Evolutionary conservation across 116 monocot genomes (phyloP).

Genomic region (Phalaenopsis hybrid): DNA sequence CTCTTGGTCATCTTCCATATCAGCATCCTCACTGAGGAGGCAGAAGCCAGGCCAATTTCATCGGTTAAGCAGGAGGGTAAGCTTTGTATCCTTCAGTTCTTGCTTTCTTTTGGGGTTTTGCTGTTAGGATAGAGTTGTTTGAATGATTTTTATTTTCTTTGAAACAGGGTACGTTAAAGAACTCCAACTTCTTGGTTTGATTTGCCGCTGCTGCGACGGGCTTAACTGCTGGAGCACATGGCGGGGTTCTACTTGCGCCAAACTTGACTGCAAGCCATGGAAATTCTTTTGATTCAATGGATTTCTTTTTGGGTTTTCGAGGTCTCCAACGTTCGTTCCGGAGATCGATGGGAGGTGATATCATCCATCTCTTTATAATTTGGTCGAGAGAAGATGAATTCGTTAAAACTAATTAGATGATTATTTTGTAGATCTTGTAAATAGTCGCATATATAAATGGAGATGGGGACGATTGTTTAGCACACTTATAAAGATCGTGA

Average conservation of each 20-base stretch:
- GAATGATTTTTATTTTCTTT: neutral
- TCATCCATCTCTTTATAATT: too few relatives aligned
- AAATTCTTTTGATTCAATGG: neutral
- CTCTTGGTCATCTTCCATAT: neutral
- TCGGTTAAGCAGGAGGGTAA: slow-evolving; percentile 5
- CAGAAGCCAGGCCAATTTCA: slow-evolving; percentile 11
- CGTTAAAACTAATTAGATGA: too few relatives aligned
- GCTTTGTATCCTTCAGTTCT: neutral
- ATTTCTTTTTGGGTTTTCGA: neutral
- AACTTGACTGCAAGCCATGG: slow-evolving; percentile 26
- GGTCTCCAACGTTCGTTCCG: neutral
- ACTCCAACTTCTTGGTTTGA: slow-evolving; percentile 6
- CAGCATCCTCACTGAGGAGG: neutral
- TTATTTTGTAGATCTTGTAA: too few relatives aligned
- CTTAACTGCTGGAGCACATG: slow-evolving; percentile 6
- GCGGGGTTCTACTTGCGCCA: slow-evolving; percentile 16
- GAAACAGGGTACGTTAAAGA: slow-evolving; percentile 5
- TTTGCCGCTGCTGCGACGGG: slow-evolving; percentile 21
- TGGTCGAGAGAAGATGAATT: too few relatives aligned
- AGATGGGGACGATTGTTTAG: too few relatives aligned
- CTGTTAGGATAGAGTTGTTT: too few relatives aligned
- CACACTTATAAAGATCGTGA: too few relatives aligned
- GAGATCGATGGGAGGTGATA: too few relatives aligned
- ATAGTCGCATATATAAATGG: too few relatives aligned
- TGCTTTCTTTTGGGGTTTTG: neutral